Evolutionary conservation across 352 stramenopile genomes (phyloP), one percentile per base, ranked within the genome.

Genomic region (Halophytophthora batemanensis): DNA sequence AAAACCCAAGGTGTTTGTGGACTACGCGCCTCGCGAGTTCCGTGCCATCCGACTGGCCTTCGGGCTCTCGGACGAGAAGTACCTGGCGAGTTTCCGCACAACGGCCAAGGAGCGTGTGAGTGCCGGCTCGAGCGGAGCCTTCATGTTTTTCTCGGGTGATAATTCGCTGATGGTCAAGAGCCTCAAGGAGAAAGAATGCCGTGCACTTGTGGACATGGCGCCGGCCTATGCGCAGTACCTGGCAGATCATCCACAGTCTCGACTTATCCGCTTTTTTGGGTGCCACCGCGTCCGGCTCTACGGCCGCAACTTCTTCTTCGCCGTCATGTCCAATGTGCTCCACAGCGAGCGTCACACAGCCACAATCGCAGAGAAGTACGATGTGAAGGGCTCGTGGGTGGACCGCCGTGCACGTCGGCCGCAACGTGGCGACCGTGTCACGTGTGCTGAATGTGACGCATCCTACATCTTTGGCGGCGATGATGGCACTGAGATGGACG

Each of bases 261-360:
- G 95, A 14, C 72, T 97, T 31, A 96, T 82, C 19, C 86, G 87
- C 1, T 97, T 96, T 54, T 95, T 94, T 51, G 89, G 89, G 7
- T 96, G 84, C 55, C 89, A 97, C 59, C 76, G 78, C 1, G 82
- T 97, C 17, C 80, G 71, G 12, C 53, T 97, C 64, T 96, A 96
- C 56, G 86, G 87, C 23, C 92, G 95, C 40, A 92, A 87, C 69
- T 96, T 95, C 69, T 93, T 91, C 64, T 97, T 97, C 52, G 86
- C 97, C 17, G 89, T 97, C 23, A 97, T 97, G 89, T 83, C 71
- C 13, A 97, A 97, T 43, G 47, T 97, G 40, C 96, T 97, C 59
- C 69, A 77, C 2, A 83, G 83, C 4, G 79, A 71, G 46, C 64
- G 84, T 28, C 49, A 93, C 34, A 94, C 79, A 7, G 81, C 12